These are phyloP conservation scores for Sarocladium brachiariae DNA, from an alignment of 2,329 filamentous ascomycete genomes.

Conservation along the genomic window DNA sequence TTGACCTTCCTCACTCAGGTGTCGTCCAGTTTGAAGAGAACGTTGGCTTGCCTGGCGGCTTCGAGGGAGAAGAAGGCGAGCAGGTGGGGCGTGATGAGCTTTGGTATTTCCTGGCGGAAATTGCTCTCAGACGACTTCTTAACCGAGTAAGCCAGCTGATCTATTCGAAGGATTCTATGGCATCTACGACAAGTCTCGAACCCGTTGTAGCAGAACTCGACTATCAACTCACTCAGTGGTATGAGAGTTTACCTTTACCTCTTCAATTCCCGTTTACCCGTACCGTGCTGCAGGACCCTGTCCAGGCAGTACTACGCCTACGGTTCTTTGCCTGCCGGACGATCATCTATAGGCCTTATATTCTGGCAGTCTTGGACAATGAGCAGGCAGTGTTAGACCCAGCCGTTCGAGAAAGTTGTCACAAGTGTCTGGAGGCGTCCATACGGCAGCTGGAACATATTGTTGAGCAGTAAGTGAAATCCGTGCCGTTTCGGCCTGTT, in stretches of 20 bases:
- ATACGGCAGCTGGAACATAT: slow-evolving; percentile 75
- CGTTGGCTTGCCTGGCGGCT: slow-evolving; percentile 70
- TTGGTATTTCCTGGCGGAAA: slow-evolving; percentile 83
- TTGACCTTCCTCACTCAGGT: slow-evolving; percentile 76
- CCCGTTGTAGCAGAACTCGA: slow-evolving; percentile 75
- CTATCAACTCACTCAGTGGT: slow-evolving; percentile 79
- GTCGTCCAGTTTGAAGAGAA: slow-evolving; percentile 77
- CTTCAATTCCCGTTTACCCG: slow-evolving; percentile 72
- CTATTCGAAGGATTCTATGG: slow-evolving; percentile 66
- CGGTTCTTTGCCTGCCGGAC: slow-evolving; percentile 81
- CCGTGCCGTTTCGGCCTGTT: background rate
- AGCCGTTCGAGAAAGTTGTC: slow-evolving; percentile 68
- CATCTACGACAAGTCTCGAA: slow-evolving; percentile 65
- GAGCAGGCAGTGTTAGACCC: slow-evolving; percentile 66
- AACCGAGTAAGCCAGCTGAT: slow-evolving; percentile 75
- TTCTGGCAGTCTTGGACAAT: slow-evolving; percentile 71
- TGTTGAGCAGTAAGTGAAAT: slow-evolving; percentile 58
- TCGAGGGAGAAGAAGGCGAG: slow-evolving; percentile 62
- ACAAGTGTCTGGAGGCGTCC: slow-evolving; percentile 74
- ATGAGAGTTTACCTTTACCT: slow-evolving; percentile 66
- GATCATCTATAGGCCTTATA: slow-evolving; percentile 80
- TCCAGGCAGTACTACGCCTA: slow-evolving; percentile 72
- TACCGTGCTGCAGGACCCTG: slow-evolving; percentile 60
- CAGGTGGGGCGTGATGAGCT: slow-evolving; percentile 66
- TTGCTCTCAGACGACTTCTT: slow-evolving; percentile 68